These are phyloP conservation scores for Fusarium odoratissimum DNA, from an alignment of 2,329 filamentous ascomycete species.

Conservation along the genomic window DNA sequence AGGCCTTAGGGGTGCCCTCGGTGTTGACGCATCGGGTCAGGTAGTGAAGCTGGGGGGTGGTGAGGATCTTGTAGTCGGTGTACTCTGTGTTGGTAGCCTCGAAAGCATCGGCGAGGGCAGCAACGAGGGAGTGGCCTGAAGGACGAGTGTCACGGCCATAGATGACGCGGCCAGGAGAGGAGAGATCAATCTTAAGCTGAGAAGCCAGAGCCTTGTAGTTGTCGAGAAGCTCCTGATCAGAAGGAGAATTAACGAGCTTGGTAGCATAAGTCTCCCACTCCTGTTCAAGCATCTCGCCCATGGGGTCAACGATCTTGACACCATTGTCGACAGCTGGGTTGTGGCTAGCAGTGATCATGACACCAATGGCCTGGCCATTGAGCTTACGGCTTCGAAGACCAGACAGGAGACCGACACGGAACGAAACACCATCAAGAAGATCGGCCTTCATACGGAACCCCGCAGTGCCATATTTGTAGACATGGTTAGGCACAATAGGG, in stretches of 20 bases:
- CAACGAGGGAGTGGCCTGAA: slow-evolving; percentile 85
- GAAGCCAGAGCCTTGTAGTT: slow-evolving; percentile 81
- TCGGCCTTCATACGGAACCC: slow-evolving; percentile 78
- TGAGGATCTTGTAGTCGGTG: slow-evolving; percentile 89
- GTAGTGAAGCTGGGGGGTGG: slow-evolving; percentile 98
- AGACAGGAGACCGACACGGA: slow-evolving; percentile 90
- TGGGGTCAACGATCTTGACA: slow-evolving; percentile 95
- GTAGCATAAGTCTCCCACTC: slow-evolving; percentile 95
- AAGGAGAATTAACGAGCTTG: slow-evolving; percentile 84
- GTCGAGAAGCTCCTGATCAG: slow-evolving; percentile 78
- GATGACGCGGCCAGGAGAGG: slow-evolving; percentile 80
- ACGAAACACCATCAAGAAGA: slow-evolving; percentile 90
- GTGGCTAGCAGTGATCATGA: slow-evolving; percentile 96
- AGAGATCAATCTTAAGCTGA: slow-evolving; percentile 79
- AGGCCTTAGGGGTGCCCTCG: slow-evolving; percentile 84
- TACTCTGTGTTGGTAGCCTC: slow-evolving; percentile 79
- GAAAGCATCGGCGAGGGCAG: slow-evolving; percentile 82
- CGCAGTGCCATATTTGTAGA: slow-evolving; percentile 74
- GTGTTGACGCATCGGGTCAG: slow-evolving; percentile 95
- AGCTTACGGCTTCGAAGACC: slow-evolving; percentile 90
- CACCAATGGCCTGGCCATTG: slow-evolving; percentile 89
- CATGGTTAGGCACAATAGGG: slow-evolving; percentile 65
- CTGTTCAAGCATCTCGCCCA: slow-evolving; percentile 97
- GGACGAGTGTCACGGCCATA: slow-evolving; percentile 94
- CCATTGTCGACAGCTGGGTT: slow-evolving; percentile 92